Percentiles rank a stretch among this genome's conserved stretches.
These are phyloP conservation scores for Corymbia calophylla DNA, from an alignment of 441 rosid genomes.

Conservation along the genomic window DNA sequence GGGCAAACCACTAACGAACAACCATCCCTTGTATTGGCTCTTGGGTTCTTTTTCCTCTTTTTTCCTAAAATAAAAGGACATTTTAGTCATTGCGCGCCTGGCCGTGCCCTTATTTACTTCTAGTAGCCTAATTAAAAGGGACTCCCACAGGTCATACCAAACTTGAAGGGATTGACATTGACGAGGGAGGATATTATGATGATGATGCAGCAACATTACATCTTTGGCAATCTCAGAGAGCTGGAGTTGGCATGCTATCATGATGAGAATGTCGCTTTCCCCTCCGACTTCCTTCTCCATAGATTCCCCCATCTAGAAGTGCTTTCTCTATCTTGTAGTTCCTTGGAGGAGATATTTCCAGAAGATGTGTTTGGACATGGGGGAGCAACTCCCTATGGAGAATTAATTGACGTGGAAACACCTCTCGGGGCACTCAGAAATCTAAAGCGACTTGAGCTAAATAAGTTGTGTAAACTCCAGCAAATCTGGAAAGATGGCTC, in stretches of 20 bases:
- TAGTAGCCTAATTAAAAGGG: not conserved
- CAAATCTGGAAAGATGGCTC: not conserved
- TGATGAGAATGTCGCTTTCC: not conserved
- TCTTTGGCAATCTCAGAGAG: not conserved
- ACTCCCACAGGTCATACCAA: not conserved
- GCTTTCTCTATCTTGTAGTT: not conserved
- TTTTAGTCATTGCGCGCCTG: not conserved
- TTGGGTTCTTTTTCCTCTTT: too few species aligned
- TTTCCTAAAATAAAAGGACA: not conserved
- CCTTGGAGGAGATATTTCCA: not conserved
- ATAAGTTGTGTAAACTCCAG: not conserved
- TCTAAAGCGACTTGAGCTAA: not conserved
- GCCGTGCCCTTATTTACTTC: too few species aligned
- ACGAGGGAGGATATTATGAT: not conserved
- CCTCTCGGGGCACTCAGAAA: not conserved
- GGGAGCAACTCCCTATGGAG: not conserved
- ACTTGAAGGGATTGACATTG: not conserved
- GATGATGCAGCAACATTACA: not conserved
- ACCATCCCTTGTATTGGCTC: too few species aligned
- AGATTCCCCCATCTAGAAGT: not conserved
- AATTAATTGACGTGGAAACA: too few species aligned
- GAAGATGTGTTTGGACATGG: not conserved
- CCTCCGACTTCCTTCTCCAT: not conserved
- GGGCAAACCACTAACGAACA: too few species aligned
- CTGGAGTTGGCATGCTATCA: not conserved